These are phyloP conservation scores for Psilocybe sp. DNA, from an alignment of 768 basidiomycete species.

Conservation along the genomic window DNA sequence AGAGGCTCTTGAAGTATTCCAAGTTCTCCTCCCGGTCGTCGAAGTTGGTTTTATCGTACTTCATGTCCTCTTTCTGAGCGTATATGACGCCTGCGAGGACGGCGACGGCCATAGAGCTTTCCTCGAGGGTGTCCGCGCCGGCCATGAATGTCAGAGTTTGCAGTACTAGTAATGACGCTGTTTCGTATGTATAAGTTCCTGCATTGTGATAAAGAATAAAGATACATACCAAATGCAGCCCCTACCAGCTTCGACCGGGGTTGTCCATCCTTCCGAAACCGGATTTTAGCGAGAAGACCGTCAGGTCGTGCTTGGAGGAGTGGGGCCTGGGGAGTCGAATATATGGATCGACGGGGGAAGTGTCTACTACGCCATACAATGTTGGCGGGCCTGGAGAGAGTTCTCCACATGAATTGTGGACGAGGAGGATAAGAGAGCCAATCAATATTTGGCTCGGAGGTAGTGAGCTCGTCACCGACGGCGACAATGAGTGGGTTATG, in stretches of 20 bases:
- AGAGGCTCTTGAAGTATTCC: conserved; percentile 26
- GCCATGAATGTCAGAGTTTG: conserved; percentile 15
- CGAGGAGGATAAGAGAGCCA: too few species aligned
- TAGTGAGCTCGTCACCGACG: too few species aligned
- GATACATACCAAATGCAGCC: conserved; percentile 27
- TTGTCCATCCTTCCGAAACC: conserved; percentile 32
- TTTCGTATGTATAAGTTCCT: neutral
- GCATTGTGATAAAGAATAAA: neutral
- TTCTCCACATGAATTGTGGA: too few species aligned
- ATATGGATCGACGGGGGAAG: too few species aligned
- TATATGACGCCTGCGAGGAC: conserved; percentile 26
- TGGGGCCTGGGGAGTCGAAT: conserved; percentile 9
- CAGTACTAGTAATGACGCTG: conserved; percentile 16
- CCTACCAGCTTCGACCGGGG: conserved; percentile 33
- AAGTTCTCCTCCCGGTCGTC: conserved; percentile 19
- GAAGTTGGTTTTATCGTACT: conserved; percentile 22
- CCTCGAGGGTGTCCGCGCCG: conserved; percentile 22
- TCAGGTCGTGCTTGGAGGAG: conserved; percentile 16
- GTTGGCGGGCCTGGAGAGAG: too few species aligned
- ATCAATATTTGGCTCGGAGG: too few species aligned
- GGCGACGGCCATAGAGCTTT: conserved; percentile 24
- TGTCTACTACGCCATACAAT: too few species aligned
- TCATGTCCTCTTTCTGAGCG: conserved; percentile 27
- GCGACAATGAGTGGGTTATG: too few species aligned
- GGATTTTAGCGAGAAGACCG: conserved; percentile 24